These are phyloP conservation scores for Fusarium oxysporum DNA, from an alignment of 2,329 filamentous ascomycete species.

Conservation along the genomic window DNA sequence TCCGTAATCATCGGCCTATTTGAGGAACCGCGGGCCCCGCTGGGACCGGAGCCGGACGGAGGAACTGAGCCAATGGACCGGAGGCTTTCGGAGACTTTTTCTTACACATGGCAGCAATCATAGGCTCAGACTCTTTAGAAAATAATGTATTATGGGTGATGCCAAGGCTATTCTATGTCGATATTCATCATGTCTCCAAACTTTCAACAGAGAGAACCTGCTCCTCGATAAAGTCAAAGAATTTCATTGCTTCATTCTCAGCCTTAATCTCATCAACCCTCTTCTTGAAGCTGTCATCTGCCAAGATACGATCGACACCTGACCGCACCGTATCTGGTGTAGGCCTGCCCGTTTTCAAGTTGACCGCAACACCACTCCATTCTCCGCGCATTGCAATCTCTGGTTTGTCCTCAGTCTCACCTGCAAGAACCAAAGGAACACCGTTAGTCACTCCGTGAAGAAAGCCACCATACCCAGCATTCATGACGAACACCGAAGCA, in stretches of 20 bases:
- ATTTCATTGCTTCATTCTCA: conserved; percentile 50
- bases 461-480: conserved; percentile 62
- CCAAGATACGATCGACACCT: conserved; percentile 50
- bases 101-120: not conserved
- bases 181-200: not conserved
- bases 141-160: not conserved
- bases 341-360: conserved; percentile 54
- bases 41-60: conserved; percentile 26
- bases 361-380: conserved; percentile 58
- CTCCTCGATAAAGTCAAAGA: conserved; percentile 40
- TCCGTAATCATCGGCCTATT: conserved; percentile 1
- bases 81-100: conserved; percentile 9
- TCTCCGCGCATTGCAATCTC: conserved; percentile 56
- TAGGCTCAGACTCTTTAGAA: not conserved
- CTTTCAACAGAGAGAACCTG: conserved; percentile 32
- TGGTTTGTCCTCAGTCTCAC: conserved; percentile 55
- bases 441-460: conserved; percentile 58
- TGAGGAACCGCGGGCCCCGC: conserved; percentile 28
- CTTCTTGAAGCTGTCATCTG: conserved; percentile 46
- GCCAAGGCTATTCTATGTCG: not conserved
- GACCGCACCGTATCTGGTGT: conserved; percentile 43
- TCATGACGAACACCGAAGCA: conserved; percentile 59
- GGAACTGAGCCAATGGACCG: not conserved
- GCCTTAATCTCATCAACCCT: conserved; percentile 46
- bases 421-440: conserved; percentile 61